Conservation (phyloP, 1,284 basidiomycete genomes). For the Retiboletus fuscus region DNA sequence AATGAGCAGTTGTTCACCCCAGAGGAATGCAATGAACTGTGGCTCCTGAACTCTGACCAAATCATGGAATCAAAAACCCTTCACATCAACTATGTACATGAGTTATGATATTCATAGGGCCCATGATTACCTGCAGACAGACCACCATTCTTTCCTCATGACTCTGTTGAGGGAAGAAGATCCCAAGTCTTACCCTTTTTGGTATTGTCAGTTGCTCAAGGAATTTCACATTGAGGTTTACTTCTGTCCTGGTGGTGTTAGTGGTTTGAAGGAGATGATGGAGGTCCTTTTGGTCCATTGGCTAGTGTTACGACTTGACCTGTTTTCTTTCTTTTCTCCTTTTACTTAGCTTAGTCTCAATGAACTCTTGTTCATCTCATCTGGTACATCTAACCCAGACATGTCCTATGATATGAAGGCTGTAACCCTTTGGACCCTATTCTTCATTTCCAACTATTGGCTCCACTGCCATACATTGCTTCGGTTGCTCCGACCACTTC, state of each 20-base stretch:
- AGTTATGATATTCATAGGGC: constrained; percentile 39
- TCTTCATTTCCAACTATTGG: no score
- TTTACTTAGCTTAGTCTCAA: no score
- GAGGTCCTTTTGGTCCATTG: constrained; percentile 31
- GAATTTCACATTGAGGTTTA: constrained; percentile 9
- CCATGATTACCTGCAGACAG: constrained; percentile 54
- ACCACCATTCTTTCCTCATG: constrained; percentile 41
- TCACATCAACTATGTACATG: constrained; percentile 19
- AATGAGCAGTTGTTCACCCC: constrained; percentile 20
- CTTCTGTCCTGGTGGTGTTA: background rate
- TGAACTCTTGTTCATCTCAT: no score
- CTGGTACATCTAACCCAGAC: no score
- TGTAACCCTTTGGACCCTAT: no score
- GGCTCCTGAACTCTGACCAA: background rate
- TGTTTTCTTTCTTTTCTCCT: no score
- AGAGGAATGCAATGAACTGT: background rate
- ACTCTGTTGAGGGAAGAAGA: constrained; percentile 40
- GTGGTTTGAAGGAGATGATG: background rate
- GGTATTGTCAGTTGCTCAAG: constrained; percentile 28
- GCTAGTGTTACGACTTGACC: no score
- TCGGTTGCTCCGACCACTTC: no score
- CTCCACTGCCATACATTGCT: no score
- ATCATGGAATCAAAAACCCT: constrained; percentile 18
- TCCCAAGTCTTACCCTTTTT: constrained; percentile 33
- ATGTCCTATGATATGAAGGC: no score